Evolutionary conservation across 345 rosid genomes (phyloP), one percentile per base, ranked within the genome.

Genomic region (Trapa incisa): DNA sequence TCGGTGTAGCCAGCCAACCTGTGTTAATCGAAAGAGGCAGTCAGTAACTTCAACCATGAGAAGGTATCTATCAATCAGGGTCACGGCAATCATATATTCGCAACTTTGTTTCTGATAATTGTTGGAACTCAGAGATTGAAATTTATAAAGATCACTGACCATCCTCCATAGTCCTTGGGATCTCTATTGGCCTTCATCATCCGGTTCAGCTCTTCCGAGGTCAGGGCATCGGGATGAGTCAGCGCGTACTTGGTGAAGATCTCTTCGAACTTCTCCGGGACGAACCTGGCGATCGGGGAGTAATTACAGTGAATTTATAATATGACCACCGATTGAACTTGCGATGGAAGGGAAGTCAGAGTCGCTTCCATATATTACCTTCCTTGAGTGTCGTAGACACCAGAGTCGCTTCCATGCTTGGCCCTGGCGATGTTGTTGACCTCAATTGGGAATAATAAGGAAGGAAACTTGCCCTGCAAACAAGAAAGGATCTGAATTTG

Each of bases 361-460:
- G 29, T 22, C 29, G 29, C 29, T 22, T 22, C 29, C 29, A 22
- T 22, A 22, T 22, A 22, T 22, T 75, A 84, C 96, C 98, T 80
- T 81, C 98, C 98, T 75, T 92, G 77, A 2, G 76, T 67, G 68
- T 89, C 96, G 66, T 89, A 92, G 43, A 83, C 93, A 15, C 86
- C 98, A 4, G 96, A 78, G 62, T 89, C 98, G 47, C 98, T 92
- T 2, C 91, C 87, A 54, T 92, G 98, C 74, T 89, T 92, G 56
- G 77, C 84, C 72, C 52, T 80, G 0, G 78, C 78, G 48, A 92
- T 88, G 80, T 92, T 89, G 76, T 77, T 74, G 48, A 92, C 53
- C 81, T 84, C 96, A n/a, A 92, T 83, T 0, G 98, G 98, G 63
- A 92, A 84, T 7, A 75, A 61, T 0, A 72, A 61, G 5, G 93